Base-by-base conservation (phyloP, 202 grass and related monocot species). In the Setaria italica region DNA sequence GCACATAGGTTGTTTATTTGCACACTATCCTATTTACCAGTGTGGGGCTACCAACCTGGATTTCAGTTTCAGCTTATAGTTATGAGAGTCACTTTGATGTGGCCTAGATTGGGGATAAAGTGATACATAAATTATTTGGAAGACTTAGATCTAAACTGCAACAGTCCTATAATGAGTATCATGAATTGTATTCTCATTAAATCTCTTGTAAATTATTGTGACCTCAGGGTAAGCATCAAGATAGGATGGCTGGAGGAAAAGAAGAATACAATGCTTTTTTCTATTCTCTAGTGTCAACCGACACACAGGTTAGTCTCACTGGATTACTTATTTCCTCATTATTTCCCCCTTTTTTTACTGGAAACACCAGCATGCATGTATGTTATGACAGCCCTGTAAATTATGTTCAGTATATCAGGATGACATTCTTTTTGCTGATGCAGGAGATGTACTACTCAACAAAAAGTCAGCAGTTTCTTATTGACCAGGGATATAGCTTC, bases 181-280 rank as follows among this genome's bases (percentile, higher is more conserved):
- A 7, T 83, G 9, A 78, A 45, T 81, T 34, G 3, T 41, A 66
- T 63, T 86, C 35, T 50, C 57, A 16, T 81, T 80, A 39, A 65
- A 25, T 88, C 4, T 60, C 5, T 33, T 90, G 21, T 60, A 43
- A 60, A 74, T 56, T 79, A 57, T 76, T 81, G 53, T 42, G 34
- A 70, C 51, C 79, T n/a, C 70, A 99, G 96, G 96, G 96, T 79
- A 89, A 91, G 82, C 91, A 89, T 29, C 96, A 99, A 92, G 96
- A 99, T 88, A 92, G 96, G 82, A 89, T 99, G 88, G 93, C 96
- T 81, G 96, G 96, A 37, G 96, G 96, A 57, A 99, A 95, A 94
- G 96, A 99, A 95, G 96, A 99, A 86, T 99, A 99, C 88, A 99
- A 99, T 85, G 96, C 96, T 69, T 99, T 95, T 84, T 99, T 99